Conservation (phyloP, 2,329 filamentous ascomycete species). For the Westerdykella aurantiaca region DNA sequence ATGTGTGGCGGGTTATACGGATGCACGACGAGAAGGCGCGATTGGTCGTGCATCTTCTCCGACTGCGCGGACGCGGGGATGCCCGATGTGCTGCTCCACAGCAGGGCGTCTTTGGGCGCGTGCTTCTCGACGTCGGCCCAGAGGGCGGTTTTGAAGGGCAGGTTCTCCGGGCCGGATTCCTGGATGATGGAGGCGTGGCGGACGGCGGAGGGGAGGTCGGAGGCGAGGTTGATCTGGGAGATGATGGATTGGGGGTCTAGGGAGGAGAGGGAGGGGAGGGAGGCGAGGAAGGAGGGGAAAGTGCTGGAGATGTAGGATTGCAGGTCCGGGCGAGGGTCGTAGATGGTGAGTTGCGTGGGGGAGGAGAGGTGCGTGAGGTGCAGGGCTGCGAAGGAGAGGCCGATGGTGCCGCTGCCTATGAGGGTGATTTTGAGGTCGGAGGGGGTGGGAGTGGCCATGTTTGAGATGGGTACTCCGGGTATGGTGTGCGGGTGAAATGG, state of each 20-base stretch:
- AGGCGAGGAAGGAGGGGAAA: conserved; percentile 41
- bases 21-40: conserved; percentile 52
- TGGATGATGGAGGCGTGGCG: conserved; percentile 49
- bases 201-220: conserved; percentile 40
- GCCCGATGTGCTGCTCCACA: conserved; percentile 56
- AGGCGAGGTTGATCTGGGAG: conserved; percentile 31
- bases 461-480: background rate
- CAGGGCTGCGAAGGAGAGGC: conserved; percentile 52
- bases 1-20: conserved; percentile 59
- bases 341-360: conserved; percentile 42
- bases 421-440: conserved; percentile 33
- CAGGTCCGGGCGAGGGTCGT: conserved; percentile 48
- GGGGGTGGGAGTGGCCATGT: background rate
- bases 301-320: conserved; percentile 39
- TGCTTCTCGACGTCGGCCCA: conserved; percentile 49
- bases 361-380: conserved; percentile 44
- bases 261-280: conserved; percentile 1
- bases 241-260: conserved; percentile 7
- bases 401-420: conserved; percentile 48
- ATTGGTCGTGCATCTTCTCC: conserved; percentile 38
- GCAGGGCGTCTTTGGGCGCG: conserved; percentile 41
- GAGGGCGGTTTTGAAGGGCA: conserved; percentile 46
- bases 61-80: conserved; percentile 51
- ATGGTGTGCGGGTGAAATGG: no score
- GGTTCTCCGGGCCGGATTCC: conserved; percentile 54